Conservation (phyloP, 148 eudicot species). For the Fallopia convolvulus region DNA sequence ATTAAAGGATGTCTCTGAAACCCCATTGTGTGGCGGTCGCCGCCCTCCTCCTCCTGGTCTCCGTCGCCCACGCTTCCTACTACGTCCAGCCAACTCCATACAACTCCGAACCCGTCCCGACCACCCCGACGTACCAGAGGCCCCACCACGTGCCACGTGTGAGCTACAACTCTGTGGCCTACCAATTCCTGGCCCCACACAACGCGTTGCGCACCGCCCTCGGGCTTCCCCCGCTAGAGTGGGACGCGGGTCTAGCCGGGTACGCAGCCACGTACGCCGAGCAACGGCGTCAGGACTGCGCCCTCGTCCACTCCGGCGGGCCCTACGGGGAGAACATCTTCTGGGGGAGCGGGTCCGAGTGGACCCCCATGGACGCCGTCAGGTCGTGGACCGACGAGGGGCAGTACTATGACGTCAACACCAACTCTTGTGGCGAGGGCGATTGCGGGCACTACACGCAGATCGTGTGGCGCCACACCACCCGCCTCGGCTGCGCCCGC, state of each 20-base stretch:
- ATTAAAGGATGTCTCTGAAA: not conserved
- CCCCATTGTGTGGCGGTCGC: slow-evolving; percentile 1
- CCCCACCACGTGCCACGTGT: not conserved
- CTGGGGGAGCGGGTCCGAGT: slow-evolving; percentile 62
- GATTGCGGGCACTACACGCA: slow-evolving; percentile 53
- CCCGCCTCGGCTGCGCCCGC: slow-evolving; percentile 47
- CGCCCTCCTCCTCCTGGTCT: not conserved
- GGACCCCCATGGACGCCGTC: slow-evolving; percentile 54
- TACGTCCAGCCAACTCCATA: not conserved
- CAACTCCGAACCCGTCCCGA: not conserved
- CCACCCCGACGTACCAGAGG: not conserved
- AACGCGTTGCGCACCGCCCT: slow-evolving; percentile 49
- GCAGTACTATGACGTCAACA: slow-evolving; percentile 29
- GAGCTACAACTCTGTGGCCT: slow-evolving; percentile 9
- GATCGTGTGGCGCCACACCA: slow-evolving; percentile 42
- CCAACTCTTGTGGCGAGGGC: slow-evolving; percentile 42
- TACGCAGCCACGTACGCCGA: slow-evolving; percentile 52
- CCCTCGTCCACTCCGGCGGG: slow-evolving; percentile 49
- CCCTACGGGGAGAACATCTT: slow-evolving; percentile 84
- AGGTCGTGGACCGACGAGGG: slow-evolving; percentile 47
- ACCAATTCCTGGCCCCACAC: slow-evolving; percentile 44
- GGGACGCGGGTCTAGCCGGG: slow-evolving; percentile 45
- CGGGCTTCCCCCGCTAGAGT: slow-evolving; percentile 39
- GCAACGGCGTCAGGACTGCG: slow-evolving; percentile 45
- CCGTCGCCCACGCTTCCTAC: slow-evolving; percentile 6